These are phyloP conservation scores for Castanea sativa DNA, from an alignment of 306 rosid species.

Conservation along the genomic window DNA sequence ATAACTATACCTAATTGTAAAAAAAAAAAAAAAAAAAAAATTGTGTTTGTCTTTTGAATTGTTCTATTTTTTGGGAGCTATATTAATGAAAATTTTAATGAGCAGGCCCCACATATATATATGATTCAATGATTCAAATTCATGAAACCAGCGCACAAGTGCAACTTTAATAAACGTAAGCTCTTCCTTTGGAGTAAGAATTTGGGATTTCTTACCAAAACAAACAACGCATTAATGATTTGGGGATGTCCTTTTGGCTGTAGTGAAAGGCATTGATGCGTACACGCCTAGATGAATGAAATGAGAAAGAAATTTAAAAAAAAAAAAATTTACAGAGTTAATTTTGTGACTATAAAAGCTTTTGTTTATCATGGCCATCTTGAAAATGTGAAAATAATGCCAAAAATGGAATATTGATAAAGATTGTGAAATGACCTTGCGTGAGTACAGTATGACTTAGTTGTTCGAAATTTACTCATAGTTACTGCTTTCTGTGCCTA, in stretches of 20 bases:
- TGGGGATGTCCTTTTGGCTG: not conserved
- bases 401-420: slow-evolving; percentile 23
- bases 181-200: no score
- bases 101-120: no score
- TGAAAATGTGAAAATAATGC: not conserved
- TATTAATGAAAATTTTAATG: no score
- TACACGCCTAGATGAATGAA: not conserved
- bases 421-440: slow-evolving; percentile 31
- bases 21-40: no score
- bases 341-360: not conserved
- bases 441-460: not conserved
- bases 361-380: slow-evolving; percentile 4
- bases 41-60: no score
- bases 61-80: no score
- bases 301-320: not conserved
- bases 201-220: not conserved
- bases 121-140: no score
- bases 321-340: not conserved
- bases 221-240: slow-evolving; percentile 1
- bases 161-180: no score
- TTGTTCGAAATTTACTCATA: not conserved
- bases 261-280: not conserved
- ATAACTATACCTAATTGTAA: no score
- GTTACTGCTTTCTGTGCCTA: not conserved
- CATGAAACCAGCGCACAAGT: no score